Conservation (phyloP, 1,284 basidiomycete genomes). For the Macrocybe sp. region DNA sequence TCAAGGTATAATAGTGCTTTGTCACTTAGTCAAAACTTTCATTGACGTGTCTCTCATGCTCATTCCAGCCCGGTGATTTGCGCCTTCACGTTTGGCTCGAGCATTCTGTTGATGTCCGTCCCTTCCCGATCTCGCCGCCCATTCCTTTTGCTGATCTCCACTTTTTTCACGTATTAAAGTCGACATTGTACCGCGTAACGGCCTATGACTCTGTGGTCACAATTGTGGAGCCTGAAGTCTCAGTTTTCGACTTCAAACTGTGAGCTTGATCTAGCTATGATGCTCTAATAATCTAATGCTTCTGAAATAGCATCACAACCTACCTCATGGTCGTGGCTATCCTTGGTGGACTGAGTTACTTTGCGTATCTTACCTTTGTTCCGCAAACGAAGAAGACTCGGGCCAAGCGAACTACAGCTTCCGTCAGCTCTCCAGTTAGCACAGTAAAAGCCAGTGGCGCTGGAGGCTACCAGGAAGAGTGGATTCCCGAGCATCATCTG, state of each 20-base stretch:
- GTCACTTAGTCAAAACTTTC: constrained; percentile 5
- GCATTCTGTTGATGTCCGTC: constrained; percentile 57
- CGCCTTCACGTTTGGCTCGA: constrained; percentile 80
- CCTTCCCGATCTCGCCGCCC: constrained; percentile 1
- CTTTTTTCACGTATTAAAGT: constrained; percentile 31
- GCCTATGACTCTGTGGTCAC: constrained; percentile 80
- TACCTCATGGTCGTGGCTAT: constrained; percentile 70
- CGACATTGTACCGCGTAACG: constrained; percentile 52
- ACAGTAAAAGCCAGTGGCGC: constrained; percentile 65
- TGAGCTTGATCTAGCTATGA: constrained; percentile 29
- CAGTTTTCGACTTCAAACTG: constrained; percentile 81
- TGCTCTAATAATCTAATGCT: not conserved
- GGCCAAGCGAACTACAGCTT: constrained; percentile 31
- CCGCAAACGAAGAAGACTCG: constrained; percentile 56
- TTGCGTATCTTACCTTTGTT: constrained; percentile 63
- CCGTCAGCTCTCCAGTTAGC: constrained; percentile 53
- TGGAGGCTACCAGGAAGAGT: constrained; percentile 83
- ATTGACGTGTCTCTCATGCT: constrained; percentile 7
- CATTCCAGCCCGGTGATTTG: constrained; percentile 64
- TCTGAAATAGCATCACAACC: constrained; percentile 50
- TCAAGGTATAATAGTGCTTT: constrained; percentile 45
- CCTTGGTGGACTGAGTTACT: constrained; percentile 63
- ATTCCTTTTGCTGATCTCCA: constrained; percentile 7
- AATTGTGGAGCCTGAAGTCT: constrained; percentile 77
- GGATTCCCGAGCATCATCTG: constrained; percentile 87